Conservation (phyloP, 2,329 filamentous ascomycete species). For the Cladobotryum protrusum region DNA sequence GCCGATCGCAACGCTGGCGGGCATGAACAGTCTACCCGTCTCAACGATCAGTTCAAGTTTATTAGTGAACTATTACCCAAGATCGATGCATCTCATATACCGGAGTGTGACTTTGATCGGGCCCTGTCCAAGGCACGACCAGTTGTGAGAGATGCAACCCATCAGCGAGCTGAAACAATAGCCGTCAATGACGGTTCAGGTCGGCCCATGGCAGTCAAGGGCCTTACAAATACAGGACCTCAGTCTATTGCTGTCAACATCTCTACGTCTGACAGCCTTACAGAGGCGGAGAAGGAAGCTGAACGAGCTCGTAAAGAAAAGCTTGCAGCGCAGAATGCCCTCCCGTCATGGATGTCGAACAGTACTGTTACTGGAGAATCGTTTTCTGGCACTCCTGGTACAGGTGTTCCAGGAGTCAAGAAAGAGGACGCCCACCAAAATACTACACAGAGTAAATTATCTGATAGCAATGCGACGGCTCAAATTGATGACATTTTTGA, state of each 20-base stretch:
- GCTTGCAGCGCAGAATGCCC: conserved; percentile 60
- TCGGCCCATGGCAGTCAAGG: conserved; percentile 63
- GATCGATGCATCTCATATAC: conserved; percentile 69
- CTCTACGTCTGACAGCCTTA: conserved; percentile 57
- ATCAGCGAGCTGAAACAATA: conserved; percentile 57
- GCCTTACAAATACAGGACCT: conserved; percentile 58
- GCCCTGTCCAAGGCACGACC: conserved; percentile 58
- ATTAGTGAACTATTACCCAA: conserved; percentile 69
- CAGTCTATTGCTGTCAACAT: conserved; percentile 66
- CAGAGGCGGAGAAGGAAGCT: conserved; percentile 59
- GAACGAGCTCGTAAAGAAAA: conserved; percentile 61
- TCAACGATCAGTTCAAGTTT: conserved; percentile 75
- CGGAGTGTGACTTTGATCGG: conserved; percentile 66
- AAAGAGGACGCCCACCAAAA: conserved; percentile 44
- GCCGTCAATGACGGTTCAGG: conserved; percentile 48
- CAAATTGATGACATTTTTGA: conserved; percentile 63
- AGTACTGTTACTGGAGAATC: conserved; percentile 61
- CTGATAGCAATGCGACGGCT: conserved; percentile 47
- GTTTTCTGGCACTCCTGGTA: conserved; percentile 35
- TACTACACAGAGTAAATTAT: conserved; percentile 28
- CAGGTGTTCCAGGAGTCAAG: conserved; percentile 21
- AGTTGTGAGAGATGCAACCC: conserved; percentile 59
- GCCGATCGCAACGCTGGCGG: conserved; percentile 63
- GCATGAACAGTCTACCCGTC: conserved; percentile 63
- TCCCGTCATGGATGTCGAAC: conserved; percentile 66